Evolutionary conservation across 106 monocot genomes (phyloP), one percentile per base, ranked within the genome.

Genomic region (Acanthochlamys bracteata): DNA sequence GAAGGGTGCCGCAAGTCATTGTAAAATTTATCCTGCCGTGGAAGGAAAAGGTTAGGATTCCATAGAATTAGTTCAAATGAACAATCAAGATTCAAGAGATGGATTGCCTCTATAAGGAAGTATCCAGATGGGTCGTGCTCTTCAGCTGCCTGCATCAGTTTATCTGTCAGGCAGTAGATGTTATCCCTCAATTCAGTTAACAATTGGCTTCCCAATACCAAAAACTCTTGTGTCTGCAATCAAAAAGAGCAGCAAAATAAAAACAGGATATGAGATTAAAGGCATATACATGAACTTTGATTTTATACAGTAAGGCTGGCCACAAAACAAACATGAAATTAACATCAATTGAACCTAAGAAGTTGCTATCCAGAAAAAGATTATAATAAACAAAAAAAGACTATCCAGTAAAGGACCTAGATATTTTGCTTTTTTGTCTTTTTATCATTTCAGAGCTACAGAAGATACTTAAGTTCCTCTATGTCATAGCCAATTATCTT

Each of bases 101-200:
- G 41, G 0, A n/a, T 71, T 80, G 88, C 91, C 66, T 96, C 88
- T 63, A 96, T 83, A 43, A 91, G 91, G 69, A 96, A 96, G 78
- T 96, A 96, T 66, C 88, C 82, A 45, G 96, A 91, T 56, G 80
- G 80, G 76, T 85, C 84, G 73, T 76, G 47, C 52, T 82, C 54
- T 24, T 61, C 80, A 57, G 90, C 84, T 22, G 66, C 43, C 55
- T 85, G 71, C 96, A 88, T 91, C 40, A 96, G 61, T 15, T 78
- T 78, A 77, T 96, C 88, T 4, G 83, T 88, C 45, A 83, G 74
- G 58, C 91, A 96, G 69, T 85, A 85, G 21, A 96, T 91, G 41
- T 72, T 80, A 68, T 96, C 96, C 53, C 87, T 88, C 69, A 91
- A 78, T 20, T 88, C 88, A 4, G 90, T 74, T n/a, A 96, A 73